phyloP scores from a whole-genome alignment of 805 yeast species.

The Saccharomycopsis synnaedendra region DNA sequence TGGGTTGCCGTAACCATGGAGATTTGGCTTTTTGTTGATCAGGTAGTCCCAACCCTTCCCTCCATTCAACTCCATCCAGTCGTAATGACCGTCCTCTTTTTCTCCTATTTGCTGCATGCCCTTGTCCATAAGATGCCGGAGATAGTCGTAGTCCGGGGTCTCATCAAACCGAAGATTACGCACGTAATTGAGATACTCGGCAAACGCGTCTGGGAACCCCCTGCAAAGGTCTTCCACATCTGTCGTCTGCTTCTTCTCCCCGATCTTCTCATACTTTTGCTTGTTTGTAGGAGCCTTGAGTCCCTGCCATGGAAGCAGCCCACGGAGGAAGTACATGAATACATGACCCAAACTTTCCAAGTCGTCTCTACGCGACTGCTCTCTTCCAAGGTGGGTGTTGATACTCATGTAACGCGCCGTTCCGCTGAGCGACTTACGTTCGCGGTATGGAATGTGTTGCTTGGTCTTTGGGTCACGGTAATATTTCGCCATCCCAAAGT shows the following conservation, averaged over 20 bases:
- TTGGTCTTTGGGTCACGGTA: conserved; percentile 71
- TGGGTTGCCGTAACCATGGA: conserved; percentile 76
- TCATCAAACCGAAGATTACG: conserved; percentile 64
- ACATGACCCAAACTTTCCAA: conserved; percentile 76
- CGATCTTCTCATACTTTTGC: conserved; percentile 73
- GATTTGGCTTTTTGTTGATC: conserved; percentile 65
- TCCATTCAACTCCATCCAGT: conserved; percentile 71
- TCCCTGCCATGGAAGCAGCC: conserved; percentile 87
- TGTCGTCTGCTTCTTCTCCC: conserved; percentile 66
- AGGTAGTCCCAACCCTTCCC: conserved; percentile 77
- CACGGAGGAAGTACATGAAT: conserved; percentile 65
- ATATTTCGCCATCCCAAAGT: conserved; percentile 83
- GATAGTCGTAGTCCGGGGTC: conserved; percentile 65
- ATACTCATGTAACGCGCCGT: conserved; percentile 85
- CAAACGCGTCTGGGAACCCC: conserved; percentile 63
- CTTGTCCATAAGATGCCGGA: conserved; percentile 48
- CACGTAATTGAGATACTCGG: conserved; percentile 59
- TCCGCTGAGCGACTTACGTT: conserved; percentile 69
- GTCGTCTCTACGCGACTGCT: conserved; percentile 76
- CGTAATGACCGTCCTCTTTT: conserved; percentile 57
- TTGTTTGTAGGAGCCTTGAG: conserved; percentile 79
- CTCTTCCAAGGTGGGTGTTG: conserved; percentile 79
- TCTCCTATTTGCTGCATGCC: conserved; percentile 48
- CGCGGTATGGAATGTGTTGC: conserved; percentile 75
- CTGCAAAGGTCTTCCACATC: conserved; percentile 48